Evolutionary conservation across 495 filamentous ascomycete genomes (phyloP).

Genomic region (Monascus purpureus): DNA sequence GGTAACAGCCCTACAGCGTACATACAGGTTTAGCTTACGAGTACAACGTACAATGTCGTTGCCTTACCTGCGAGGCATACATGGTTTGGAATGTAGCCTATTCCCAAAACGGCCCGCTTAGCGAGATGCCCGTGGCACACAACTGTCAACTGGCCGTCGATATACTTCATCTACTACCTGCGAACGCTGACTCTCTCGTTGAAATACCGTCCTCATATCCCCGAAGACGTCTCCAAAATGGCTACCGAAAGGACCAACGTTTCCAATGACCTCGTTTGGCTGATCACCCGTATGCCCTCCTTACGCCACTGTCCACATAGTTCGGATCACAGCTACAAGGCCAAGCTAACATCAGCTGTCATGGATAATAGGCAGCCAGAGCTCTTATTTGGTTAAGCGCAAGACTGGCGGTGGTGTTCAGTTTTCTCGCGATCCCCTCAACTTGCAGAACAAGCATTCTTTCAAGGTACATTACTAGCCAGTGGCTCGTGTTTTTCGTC

Average conservation of each 20-base stretch:
- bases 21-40: too few relatives aligned
- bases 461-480: constrained; percentile 56
- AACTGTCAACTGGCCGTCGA: constrained; percentile 9
- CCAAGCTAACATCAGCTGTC: constrained; percentile 9
- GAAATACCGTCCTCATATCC: constrained; percentile 9
- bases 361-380: constrained; percentile 49
- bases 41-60: neutral
- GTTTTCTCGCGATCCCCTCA: constrained; percentile 89
- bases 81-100: constrained; percentile 6
- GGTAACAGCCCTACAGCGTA: too few relatives aligned
- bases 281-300: constrained; percentile 64
- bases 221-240: constrained; percentile 22
- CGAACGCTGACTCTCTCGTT: constrained; percentile 14
- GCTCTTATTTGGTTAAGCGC: constrained; percentile 82
- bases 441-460: constrained; percentile 75
- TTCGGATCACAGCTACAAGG: too few relatives aligned
- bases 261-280: constrained; percentile 83
- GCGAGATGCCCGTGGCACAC: constrained; percentile 27
- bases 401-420: constrained; percentile 57
- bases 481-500: constrained; percentile 14
- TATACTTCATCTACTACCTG: constrained; percentile 8
- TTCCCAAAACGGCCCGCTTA: constrained; percentile 30
- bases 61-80: constrained; percentile 8
- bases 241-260: constrained; percentile 43
- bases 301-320: constrained; percentile 1